Base-by-base conservation (phyloP, 352 stramenopile genomes). In the Phytophthora boehmeriae region DNA sequence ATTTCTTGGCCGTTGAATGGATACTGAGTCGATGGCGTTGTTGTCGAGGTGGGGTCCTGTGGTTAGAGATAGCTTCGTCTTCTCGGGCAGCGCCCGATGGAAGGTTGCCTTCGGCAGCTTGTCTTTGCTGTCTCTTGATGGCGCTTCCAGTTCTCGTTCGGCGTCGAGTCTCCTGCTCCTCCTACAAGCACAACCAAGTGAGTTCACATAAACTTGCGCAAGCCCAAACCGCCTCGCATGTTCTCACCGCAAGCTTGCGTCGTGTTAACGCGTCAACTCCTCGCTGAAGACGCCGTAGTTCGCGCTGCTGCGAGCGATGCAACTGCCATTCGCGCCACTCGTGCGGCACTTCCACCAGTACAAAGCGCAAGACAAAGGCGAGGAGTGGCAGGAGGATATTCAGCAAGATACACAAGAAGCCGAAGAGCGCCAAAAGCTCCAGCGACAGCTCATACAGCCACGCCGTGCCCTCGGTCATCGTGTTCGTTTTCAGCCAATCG, bases 351-450 rank as follows among this genome's bases (percentile, higher is more conserved):
- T 75, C 71, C 42, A 74, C 54, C 28, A 47, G 5, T n/a, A 69
- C 49, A 16, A 73, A 70, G 39, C 67, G 73, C 39, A 79, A 39
- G 0, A 68, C 42, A 43, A 74, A 59, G 30, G 34, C 68, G 19
- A 76, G 30, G 20, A 67, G 32, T 6, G 75, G 75, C 35, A 84
- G 48, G 16, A 80, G 14, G 47, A 87, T 52, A 53, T 77, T 78
- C 48, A 74, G 61, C 17, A 85, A 52, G 57, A 78, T 41, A 44
- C 68, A 83, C 41, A 80, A 49, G 30, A 79, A 71, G 23, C 78
- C 78, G 44, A 83, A 76, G 42, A 86, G 45, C 32, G 78, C 76
- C 42, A 85, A 22, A 27, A 78, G 48, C 41, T 88, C 72, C 23
- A 67, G 48, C 23, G 53, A 60, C 32, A 88, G 46, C 54, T 28